Evolutionary conservation across 2,329 filamentous ascomycete genomes (phyloP), one percentile per base, ranked within the genome.

Genomic region (Paecilomyces sp.): DNA sequence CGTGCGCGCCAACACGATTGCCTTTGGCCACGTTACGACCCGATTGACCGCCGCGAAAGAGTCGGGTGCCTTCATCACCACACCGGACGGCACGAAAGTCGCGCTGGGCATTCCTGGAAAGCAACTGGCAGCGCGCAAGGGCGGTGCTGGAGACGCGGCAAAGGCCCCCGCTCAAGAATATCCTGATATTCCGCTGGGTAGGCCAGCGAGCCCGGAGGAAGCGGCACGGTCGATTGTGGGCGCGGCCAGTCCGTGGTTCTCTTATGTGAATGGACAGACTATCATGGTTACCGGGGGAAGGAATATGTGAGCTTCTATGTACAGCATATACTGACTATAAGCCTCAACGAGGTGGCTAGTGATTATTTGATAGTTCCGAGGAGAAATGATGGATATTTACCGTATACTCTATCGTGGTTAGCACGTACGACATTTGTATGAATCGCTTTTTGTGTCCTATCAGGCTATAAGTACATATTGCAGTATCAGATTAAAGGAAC

Each of bases 221-320:
- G 92, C 91, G 11, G 92, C 91, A 28, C 85, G 85, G 61, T 85
- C 86, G 41, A 85, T 96, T 57, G 70, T 96, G 71, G 91, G 88
- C 6, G 86, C 94, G 30, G 89, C 87, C 2, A 93, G 90, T 70
- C 91, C 92, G 30, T 74, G 92, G 69, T 91, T 94, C 68, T 87
- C 87, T 50, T 96, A 96, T 77, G 90, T 96, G 3, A 88, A 84
- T 63, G 91, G 92, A 0, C 91, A 96, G 82, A 93, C 90, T 0
- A 89, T 96, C 66, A 90, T 87, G 78, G 90, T 94, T 57, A 94
- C 90, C 4, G 91, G 91, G 13, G 91, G 91, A 2, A 80, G 84
- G 65, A 83, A 83, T 68, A 86, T 85, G 73, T 86, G 81, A 71
- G 56, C 1, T 57, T 54, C 25, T 22, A 15, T 57, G 36, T 58